Base-by-base conservation (phyloP, 306 rosid species). In the Gastrolobium bilobum region DNA sequence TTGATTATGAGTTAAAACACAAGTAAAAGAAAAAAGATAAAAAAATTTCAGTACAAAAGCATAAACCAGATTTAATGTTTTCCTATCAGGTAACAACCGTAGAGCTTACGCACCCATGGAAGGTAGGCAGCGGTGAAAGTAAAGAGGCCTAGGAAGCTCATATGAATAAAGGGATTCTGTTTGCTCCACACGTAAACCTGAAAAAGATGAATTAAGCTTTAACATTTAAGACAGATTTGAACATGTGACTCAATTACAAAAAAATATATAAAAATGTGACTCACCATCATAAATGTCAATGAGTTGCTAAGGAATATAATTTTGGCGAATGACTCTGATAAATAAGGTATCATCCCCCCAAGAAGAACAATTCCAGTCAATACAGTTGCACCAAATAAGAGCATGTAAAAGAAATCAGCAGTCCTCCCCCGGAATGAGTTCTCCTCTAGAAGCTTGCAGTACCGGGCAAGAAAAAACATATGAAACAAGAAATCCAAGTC, bases 111-210 rank as follows among this genome's bases (percentile, higher is more conserved):
- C 79, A 95, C 99, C 99, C 98, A 95, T 61, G 99, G 98, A 80
- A 95, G 96, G 87, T 95, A 93, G 52, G 97, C 97, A 11, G 99
- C 97, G 4, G 99, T 95, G 81, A 92, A 95, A 50, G 95, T 91
- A 59, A 95, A 92, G 53, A 95, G 98, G 61, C 98, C 99, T 73
- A 95, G 81, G 88, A 95, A 95, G 75, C 98, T 95, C 99, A 92
- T 93, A 38, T 93, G 98, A 65, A 95, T 95, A 76, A 88, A 95
- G 47, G 99, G 99, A 76, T 95, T 93, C 83, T 95, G 99, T 84
- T 91, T 95, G 91, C 99, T 95, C 99, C 98, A 92, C 44, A 95
- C 98, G 54, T 95, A 95, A 74, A 95, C 99, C 97, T 95, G 90
- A 48, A 73, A 76, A 80, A 40, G 7, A 71, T 38, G 30, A 58